phyloP scores from a whole-genome alignment of 2,329 filamentous ascomycete species.

The Trichoderma atrobrunneum region DNA sequence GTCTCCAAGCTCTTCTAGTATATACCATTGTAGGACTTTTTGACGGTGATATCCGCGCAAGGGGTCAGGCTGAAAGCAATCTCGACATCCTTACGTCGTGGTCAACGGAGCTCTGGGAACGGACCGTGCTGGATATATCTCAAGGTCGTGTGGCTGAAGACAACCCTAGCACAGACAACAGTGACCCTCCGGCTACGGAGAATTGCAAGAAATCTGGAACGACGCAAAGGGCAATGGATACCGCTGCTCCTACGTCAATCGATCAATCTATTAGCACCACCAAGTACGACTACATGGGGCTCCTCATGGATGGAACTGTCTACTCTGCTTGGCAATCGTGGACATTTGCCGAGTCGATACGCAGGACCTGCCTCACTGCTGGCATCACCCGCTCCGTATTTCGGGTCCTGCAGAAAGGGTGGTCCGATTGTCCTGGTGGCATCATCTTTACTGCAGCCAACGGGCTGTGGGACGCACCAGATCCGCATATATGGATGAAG shows the following conservation, averaged over 20 bases:
- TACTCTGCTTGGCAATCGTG: not conserved
- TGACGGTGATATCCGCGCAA: not conserved
- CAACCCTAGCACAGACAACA: not conserved
- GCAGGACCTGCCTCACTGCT: not conserved
- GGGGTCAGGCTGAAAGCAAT: not conserved
- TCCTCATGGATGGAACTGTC: not conserved
- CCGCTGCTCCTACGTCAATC: not conserved
- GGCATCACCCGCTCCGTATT: not conserved
- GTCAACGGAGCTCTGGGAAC: not conserved
- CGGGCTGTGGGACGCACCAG: not conserved
- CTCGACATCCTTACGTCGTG: not conserved
- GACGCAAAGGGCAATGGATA: not conserved
- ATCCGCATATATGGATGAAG: not conserved
- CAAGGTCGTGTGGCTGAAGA: not conserved
- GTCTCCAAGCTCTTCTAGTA: not conserved
- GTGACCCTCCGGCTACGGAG: not conserved
- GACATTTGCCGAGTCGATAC: not conserved
- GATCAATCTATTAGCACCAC: not conserved
- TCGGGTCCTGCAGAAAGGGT: not conserved
- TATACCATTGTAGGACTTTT: not conserved
- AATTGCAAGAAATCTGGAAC: not conserved
- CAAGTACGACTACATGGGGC: not conserved
- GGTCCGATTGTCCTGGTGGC: not conserved
- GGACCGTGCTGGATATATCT: not conserved
- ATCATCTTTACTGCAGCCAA: not conserved